Base-by-base conservation (phyloP, 805 yeast species). In the Candida ulmi region DNA sequence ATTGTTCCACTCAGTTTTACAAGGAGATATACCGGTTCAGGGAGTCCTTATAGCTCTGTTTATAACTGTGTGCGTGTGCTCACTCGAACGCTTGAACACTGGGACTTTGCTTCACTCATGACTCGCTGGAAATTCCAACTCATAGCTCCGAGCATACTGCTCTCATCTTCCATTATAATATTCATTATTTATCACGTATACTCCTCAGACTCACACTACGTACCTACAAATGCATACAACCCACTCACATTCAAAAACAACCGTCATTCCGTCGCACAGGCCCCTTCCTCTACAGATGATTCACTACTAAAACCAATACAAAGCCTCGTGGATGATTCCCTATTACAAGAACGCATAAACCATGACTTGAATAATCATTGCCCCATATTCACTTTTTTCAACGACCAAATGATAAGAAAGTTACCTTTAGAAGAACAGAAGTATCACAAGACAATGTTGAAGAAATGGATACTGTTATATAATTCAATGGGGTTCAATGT, bases 181-280 rank as follows among this genome's bases (percentile, higher is more conserved):
- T 21, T 24, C 18, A 30, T 13, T 26, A 2, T 19, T 24, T 9
- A 30, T 25, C 27, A 18, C 15, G 13, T 9, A 6, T 26, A 8
- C 4, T 11, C 21, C 11, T 11, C 30, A 3, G 18, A 34, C 6
- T 8, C 35, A 3, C 33, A 32, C 21, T 23, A 32, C 2, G 42
- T 15, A n/a, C 31, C 31, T 12, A 15, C 31, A 17, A n/a, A 39
- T 43, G 88, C 90, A 41, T 12, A 71, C 88, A 51, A 88, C 88
- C 47, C 51, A 8, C 35, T 41, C 16, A 38, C 44, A 1, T 47
- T 42, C 38, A 33, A 96, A 96, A 13, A 90, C 88, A 54, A 87
- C 86, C 72, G 71, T 75, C 33, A 61, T 77, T 52, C 85, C 85
- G 58, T 72, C 74, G 44, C 79, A 83, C 55, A 66, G 86, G 44